Evolutionary conservation across 495 filamentous ascomycete genomes (phyloP), one percentile per base, ranked within the genome.

Genomic region (Xeromyces bisporus): DNA sequence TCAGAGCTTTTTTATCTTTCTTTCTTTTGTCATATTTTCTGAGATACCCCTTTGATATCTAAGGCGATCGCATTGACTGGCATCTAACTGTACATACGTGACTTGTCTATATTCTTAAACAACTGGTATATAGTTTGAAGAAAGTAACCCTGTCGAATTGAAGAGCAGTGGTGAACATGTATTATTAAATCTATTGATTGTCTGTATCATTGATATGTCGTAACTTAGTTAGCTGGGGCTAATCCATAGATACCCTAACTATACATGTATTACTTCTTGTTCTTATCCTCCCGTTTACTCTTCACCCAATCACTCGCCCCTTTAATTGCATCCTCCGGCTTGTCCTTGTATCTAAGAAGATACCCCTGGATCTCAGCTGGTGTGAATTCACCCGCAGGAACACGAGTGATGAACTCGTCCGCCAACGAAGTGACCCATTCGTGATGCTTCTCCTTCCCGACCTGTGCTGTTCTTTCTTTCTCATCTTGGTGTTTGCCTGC

Each of bases 301-400:
- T 66, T 48, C 5, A 78, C 63, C 69, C 77, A 84, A 12, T 53
- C 51, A 18, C 56, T 58, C 0, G 62, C 66, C 10, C 66, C 65
- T 5, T 56, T 53, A 8, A 80, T 65, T 10, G 75, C 73, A 16
- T 32, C 50, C 35, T 75, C 64, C 12, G 78, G 75, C 32, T 64
- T 49, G 18, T 61, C 55, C 58, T 80, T 81, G 41, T 83, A 57
- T 46, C 69, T 73, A 26, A 85, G 55, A 15, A 84, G 57, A 41
- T 70, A 79, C 3, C 79, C 79, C 50, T 87, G 80, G 20, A 87
- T 69, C 56, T 84, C 80, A 7, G 80, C 80, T 0, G 80, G 77
- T 11, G 66, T 71, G 40, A 84, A 79, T 37, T 69, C 68, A 14
- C 61, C 58, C 12, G 58, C 59, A 0, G 82, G 81, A 8, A 92